A percentile compares a stretch with the other conserved stretches of the same genome.
These are phyloP conservation scores for Erigeron philadelphicus DNA, from an alignment of 140 eudicot species.

Conservation along the genomic window DNA sequence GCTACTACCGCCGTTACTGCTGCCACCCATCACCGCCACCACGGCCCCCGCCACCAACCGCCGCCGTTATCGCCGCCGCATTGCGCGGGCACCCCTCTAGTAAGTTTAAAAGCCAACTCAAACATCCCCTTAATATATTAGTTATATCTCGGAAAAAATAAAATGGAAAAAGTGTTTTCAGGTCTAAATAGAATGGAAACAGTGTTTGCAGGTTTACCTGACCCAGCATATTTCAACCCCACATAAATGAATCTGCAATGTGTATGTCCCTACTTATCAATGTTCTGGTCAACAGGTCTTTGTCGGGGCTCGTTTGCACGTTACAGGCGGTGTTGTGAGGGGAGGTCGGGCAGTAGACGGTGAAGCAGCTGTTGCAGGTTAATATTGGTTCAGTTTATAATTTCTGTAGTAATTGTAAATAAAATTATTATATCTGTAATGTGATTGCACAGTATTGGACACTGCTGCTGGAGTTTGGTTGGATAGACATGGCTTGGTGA, in stretches of 20 bases:
- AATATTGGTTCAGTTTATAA: conserved; percentile 5
- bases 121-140: too few species aligned
- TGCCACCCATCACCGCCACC: too few species aligned
- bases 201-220: too few species aligned
- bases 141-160: neutral
- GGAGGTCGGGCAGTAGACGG: conserved; percentile 93
- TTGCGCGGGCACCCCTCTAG: too few species aligned
- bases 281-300: conserved; percentile 52
- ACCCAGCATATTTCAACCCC: neutral
- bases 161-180: neutral
- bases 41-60: too few species aligned
- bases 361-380: conserved; percentile 90
- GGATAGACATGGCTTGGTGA: conserved; percentile 85
- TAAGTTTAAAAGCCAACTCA: too few species aligned
- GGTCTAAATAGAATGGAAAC: neutral
- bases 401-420: conserved; percentile 1
- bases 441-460: conserved; percentile 61
- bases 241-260: neutral
- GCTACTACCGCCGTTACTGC: too few species aligned
- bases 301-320: conserved; percentile 95
- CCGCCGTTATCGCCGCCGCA: too few species aligned
- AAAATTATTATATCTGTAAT: conserved; percentile 1
- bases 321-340: conserved; percentile 82
- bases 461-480: conserved; percentile 99
- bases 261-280: conserved; percentile 1